Evolutionary conservation across 768 basidiomycete species (phyloP).

Genomic region (Favolaschia claudopus): DNA sequence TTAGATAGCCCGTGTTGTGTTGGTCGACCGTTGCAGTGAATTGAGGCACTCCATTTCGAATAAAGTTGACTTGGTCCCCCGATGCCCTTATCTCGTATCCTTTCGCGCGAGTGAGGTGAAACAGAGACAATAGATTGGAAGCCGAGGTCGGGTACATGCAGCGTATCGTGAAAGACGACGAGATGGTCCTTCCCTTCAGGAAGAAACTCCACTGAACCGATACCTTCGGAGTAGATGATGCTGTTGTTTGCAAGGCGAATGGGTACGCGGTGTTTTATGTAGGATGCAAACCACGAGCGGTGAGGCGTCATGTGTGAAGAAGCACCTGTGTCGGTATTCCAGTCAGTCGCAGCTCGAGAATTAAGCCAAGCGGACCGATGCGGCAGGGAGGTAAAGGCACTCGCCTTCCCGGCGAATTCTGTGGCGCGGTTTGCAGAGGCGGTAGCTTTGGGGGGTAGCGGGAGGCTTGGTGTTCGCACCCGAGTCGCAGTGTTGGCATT

Average conservation of each 20-base stretch:
- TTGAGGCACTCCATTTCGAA: not conserved
- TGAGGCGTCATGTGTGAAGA: constrained; percentile 39
- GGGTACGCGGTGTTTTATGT: constrained; percentile 20
- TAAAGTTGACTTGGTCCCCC: constrained; percentile 6
- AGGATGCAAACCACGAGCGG: constrained; percentile 30
- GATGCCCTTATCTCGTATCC: constrained; percentile 3
- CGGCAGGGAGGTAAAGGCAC: constrained; percentile 7
- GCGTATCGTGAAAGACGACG: constrained; percentile 8
- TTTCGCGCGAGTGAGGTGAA: constrained; percentile 13
- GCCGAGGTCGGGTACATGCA: constrained; percentile 26
- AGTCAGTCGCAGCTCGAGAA: constrained; percentile 25
- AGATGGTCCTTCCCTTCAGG: not conserved
- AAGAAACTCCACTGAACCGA: constrained; percentile 10
- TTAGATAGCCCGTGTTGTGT: constrained; percentile 30
- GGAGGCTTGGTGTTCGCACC: no score
- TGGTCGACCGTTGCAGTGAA: constrained; percentile 34
- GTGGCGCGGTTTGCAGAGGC: constrained; percentile 1
- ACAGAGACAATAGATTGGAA: constrained; percentile 19
- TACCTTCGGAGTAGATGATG: constrained; percentile 29
- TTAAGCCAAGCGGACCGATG: constrained; percentile 4
- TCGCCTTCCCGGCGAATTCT: constrained; percentile 22
- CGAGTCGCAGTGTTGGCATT: not conserved
- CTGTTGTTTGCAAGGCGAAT: constrained; percentile 32
- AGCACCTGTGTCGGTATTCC: constrained; percentile 41
- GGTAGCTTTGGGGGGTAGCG: not conserved